phyloP scores from a whole-genome alignment of 306 rosid species.

The Glycyrrhiza uralensis region DNA sequence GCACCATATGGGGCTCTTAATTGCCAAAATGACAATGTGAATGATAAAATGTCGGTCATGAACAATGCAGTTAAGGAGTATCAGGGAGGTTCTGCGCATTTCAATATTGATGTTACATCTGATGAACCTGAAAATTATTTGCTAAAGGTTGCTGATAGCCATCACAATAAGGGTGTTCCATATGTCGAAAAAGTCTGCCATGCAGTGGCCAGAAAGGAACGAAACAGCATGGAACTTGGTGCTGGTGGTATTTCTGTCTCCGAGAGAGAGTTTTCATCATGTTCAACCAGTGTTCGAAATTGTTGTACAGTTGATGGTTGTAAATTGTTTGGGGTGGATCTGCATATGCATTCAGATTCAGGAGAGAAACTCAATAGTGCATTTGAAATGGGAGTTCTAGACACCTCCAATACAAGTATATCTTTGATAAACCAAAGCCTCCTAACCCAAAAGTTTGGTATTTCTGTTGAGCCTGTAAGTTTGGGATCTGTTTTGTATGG shows the following conservation, averaged over 20 bases:
- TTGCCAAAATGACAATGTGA: slow-evolving; percentile 27
- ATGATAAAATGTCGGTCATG: slow-evolving; percentile 20
- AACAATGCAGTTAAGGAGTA: slow-evolving; percentile 35
- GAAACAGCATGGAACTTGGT: slow-evolving; percentile 32
- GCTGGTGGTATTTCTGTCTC: not conserved
- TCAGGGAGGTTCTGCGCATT: slow-evolving; percentile 39
- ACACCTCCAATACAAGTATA: slow-evolving; percentile 17
- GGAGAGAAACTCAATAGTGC: slow-evolving; percentile 10
- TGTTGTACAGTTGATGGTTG: slow-evolving; percentile 29
- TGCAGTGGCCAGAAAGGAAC: slow-evolving; percentile 29
- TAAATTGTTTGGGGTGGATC: slow-evolving; percentile 53
- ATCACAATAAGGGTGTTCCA: slow-evolving; percentile 21
- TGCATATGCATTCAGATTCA: slow-evolving; percentile 23
- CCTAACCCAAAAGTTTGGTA: slow-evolving; percentile 20
- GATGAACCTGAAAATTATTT: slow-evolving; percentile 40
- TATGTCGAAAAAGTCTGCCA: slow-evolving; percentile 29
- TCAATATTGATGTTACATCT: slow-evolving; percentile 44
- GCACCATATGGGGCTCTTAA: slow-evolving; percentile 28
- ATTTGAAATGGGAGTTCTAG: slow-evolving; percentile 10
- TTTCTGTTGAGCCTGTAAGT: slow-evolving; percentile 46
- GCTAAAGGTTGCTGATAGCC: slow-evolving; percentile 23
- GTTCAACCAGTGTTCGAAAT: slow-evolving; percentile 30
- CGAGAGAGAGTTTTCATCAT: slow-evolving; percentile 25
- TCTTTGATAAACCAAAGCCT: slow-evolving; percentile 7
- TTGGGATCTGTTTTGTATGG: slow-evolving; percentile 58